Evolutionary conservation across 352 stramenopile genomes (phyloP), one percentile per base, ranked within the genome.

Genomic region (Globisporangium apiculatum): DNA sequence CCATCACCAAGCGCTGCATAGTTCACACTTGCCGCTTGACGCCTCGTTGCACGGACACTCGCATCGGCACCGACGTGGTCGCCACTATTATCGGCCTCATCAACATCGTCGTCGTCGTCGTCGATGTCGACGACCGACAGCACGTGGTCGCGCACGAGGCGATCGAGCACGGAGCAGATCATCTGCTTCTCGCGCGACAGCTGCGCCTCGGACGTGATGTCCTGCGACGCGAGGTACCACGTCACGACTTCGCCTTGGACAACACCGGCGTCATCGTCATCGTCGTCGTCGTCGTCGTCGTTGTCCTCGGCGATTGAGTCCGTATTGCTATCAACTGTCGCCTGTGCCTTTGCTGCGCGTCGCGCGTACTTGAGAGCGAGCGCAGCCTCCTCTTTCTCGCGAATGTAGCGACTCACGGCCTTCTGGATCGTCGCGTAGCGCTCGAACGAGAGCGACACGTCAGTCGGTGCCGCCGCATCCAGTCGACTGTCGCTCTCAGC

Each of bases 131-230:
- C 75, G 8, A 94, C 69, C 15, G 78, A 75, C 56, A 94, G 60
- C 43, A 89, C 71, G 60, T 89, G 89, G 62, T 94, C 84, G 17
- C 74, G 66, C 45, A 94, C 45, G n/a, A 94, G 63, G 43, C 87
- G 87, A 57, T 94, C 84, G 51, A 94, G 84, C 17, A 94, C 80
- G 0, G 78, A 86, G 61, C 72, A 86, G 64, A 94, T 92, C 66
- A 94, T 76, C 50, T 83, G 75, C 72, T 91, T 91, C 65, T 94
- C 84, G 5, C 73, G 71, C 36, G 71, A 74, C 8, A 94, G 67
- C 66, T 92, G 82, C 54, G 74, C 75, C 59, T 94, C 84, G 7
- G 84, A 94, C 51, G 82, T 89, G 46, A 94, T 91, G 62, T 94
- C 84, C 64, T 95, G 83, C 24, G 78, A 85, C 15, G 78, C 76